Conservation (phyloP, 2,329 filamentous ascomycete species). For the Nemania diffusa region DNA sequence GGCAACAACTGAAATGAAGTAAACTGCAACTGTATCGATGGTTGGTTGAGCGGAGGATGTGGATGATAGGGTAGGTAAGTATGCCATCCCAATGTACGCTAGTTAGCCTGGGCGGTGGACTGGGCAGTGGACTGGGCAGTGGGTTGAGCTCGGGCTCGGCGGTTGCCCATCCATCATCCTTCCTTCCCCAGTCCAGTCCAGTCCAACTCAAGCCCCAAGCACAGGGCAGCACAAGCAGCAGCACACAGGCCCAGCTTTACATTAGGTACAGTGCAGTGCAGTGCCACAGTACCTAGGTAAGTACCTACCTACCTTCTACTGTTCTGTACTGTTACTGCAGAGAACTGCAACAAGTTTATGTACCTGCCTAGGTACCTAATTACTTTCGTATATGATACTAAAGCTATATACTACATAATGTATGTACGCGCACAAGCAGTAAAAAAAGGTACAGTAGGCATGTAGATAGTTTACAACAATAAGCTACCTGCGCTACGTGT, state of each 20-base stretch:
- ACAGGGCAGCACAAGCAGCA: neutral
- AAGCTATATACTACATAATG: no score
- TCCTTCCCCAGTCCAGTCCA: neutral
- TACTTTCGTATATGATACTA: neutral
- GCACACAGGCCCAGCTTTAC: neutral
- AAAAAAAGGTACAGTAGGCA: no score
- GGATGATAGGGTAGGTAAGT: constrained; percentile 11
- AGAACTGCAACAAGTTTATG: neutral
- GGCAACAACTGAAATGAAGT: constrained; percentile 20
- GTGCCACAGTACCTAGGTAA: no score
- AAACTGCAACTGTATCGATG: constrained; percentile 22
- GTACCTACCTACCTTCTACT: no score
- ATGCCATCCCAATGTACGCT: neutral
- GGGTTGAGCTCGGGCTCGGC: constrained; percentile 4
- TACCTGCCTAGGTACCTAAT: no score
- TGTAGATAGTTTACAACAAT: no score
- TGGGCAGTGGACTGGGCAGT: constrained; percentile 8
- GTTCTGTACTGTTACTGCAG: neutral
- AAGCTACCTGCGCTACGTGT: neutral
- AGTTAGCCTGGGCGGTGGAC: constrained; percentile 3
- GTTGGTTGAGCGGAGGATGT: constrained; percentile 29
- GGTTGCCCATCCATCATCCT: constrained; percentile 4
- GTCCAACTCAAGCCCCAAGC: neutral
- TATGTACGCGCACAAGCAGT: no score
- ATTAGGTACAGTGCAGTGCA: neutral